Conservation (phyloP, 176 grass and related monocot genomes). For the Aegilops tauschii region DNA sequence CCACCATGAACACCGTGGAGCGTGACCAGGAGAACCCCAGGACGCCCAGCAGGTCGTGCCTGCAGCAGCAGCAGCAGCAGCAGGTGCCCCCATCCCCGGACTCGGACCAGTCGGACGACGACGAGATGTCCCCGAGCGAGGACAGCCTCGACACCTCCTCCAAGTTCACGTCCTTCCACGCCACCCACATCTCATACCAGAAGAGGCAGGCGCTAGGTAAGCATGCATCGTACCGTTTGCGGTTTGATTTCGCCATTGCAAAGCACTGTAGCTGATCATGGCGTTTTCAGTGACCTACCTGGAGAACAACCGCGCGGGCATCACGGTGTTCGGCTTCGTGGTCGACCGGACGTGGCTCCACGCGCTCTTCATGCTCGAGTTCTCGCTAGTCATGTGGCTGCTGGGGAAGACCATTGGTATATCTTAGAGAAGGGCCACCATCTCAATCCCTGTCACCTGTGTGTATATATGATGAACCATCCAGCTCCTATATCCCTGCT, state of each 20-base stretch:
- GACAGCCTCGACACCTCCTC: conserved; percentile 41
- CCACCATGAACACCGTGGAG: conserved; percentile 56
- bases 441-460: not conserved
- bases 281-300: conserved; percentile 84
- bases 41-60: conserved; percentile 35
- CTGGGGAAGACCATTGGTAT: conserved; percentile 85
- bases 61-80: not conserved
- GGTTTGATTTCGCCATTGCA: not conserved
- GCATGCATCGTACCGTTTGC: not conserved
- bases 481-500: not conserved
- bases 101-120: conserved; percentile 9
- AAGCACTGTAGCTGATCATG: conserved; percentile 33
- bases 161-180: conserved; percentile 32
- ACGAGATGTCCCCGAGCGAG: conserved; percentile 33
- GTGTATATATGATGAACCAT: conserved; percentile 8
- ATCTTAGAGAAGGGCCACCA: conserved; percentile 3
- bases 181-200: conserved; percentile 66
- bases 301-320: conserved; percentile 89
- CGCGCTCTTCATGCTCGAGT: conserved; percentile 83
- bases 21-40: conserved; percentile 46
- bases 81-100: conserved; percentile 13
- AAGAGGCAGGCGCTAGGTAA: conserved; percentile 92
- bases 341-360: conserved; percentile 90
- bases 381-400: conserved; percentile 86
- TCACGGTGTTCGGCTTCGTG: conserved; percentile 80